phyloP scores from a whole-genome alignment of 208 protist species.

The Leishmania arabica region DNA sequence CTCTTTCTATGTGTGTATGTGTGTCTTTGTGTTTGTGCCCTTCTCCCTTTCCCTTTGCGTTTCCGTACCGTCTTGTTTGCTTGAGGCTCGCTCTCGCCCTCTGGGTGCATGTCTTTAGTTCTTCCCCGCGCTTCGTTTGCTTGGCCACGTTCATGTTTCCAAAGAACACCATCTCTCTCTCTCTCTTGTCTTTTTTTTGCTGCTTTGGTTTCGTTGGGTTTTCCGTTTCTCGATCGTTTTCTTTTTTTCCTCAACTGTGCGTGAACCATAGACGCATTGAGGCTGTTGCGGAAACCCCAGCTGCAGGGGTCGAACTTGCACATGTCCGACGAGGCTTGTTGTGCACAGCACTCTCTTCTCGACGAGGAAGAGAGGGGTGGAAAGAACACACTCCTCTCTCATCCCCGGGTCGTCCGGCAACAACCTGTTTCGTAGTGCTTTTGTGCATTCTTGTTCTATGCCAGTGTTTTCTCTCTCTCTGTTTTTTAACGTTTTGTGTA shows the following conservation, averaged over 20 bases:
- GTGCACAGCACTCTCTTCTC: background rate
- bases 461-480: background rate
- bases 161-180: background rate
- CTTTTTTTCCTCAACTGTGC: background rate
- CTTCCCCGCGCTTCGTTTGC: background rate
- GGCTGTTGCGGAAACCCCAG: background rate
- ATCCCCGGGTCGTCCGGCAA: background rate
- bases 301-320: background rate
- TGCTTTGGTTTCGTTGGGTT: background rate
- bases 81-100: too few relatives aligned
- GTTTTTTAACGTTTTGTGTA: background rate
- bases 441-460: background rate
- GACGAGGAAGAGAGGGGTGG: background rate
- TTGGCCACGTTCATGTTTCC: background rate
- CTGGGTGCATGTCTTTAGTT: too few relatives aligned
- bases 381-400: background rate
- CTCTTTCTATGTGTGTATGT: background rate
- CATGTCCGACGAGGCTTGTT: background rate
- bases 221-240: background rate
- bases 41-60: background rate
- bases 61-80: background rate
- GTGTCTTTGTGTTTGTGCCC: background rate
- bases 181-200: background rate
- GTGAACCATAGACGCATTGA: background rate
- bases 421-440: background rate